Base-by-base conservation (phyloP, 83 land plant genomes). In the Diphasiastrum complanatum region DNA sequence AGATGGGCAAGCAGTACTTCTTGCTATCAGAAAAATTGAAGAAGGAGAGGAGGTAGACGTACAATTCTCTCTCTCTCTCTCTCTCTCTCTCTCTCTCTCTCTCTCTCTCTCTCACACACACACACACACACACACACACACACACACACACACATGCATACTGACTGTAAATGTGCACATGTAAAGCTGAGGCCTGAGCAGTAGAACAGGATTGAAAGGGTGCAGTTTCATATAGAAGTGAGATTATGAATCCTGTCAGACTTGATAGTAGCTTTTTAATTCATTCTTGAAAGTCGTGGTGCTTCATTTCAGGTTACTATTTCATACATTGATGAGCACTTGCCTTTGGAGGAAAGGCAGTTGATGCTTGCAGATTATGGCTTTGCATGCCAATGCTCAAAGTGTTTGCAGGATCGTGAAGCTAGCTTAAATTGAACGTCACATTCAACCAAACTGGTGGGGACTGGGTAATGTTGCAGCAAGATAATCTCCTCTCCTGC, bases 281-380 rank as follows among this genome's bases (percentile, higher is more conserved):
- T 16, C 12, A 6, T 12, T 22, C 10, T 38, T 16, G 3, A 6
- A 46, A 5, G 4, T 46, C 8, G 27, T 63, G 20, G 8, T 33
- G 30, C 14, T 49, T 40, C 40, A 27, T 55, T 54, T 47, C 95
- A 92, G 98, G 69, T 92, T 5, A 81, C 83, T 1, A 85, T 87
- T 25, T 87, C 95, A 48, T 92, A 88, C 51, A 83, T 92, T 52
- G 88, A 92, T 40, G 95, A 92, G 63, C 84, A 87, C 43, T 68
- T 73, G 20, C 66, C 80, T 2, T 79, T 59, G 45, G 83, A 85
- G 12, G 95, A 87, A 65, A 81, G 98, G 51, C 83, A 73, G 47
- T 80, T 81, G 27, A 37, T 63, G 31, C 91, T 92, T 50, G 81
- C 79, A 59, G 95, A 92, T 57, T 92, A 92, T 71, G 88, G 84